A percentile compares a stretch with the other conserved stretches of the same genome.
phyloP scores from a whole-genome alignment of 2,329 filamentous ascomycete genomes.

The Boeremia exigua region DNA sequence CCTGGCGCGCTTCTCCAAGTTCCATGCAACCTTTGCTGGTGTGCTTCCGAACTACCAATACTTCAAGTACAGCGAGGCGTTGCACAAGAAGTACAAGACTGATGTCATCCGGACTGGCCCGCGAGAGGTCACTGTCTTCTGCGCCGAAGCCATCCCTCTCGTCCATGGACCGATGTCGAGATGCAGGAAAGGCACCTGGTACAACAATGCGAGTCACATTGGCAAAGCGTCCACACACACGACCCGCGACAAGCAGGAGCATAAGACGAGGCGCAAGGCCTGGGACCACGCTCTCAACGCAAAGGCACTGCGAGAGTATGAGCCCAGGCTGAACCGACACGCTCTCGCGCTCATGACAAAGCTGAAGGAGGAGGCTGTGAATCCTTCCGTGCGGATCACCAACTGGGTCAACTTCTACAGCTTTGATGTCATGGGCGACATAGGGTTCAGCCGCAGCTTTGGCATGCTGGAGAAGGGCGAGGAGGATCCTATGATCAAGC shows the following conservation, averaged over 20 bases:
- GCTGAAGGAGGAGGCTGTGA: conserved; percentile 28
- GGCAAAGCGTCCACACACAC: conserved; percentile 33
- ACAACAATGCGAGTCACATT: conserved; percentile 24
- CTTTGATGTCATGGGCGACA: conserved; percentile 59
- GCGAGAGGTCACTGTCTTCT: conserved; percentile 40
- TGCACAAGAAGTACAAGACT: conserved; percentile 37
- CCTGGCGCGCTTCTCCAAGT: conserved; percentile 45
- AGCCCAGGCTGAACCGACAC: conserved; percentile 43
- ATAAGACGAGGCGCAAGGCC: conserved; percentile 36
- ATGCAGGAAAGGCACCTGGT: conserved; percentile 41
- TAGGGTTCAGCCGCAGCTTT: conserved; percentile 52
- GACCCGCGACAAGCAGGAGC: conserved; percentile 38
- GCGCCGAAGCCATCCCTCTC: conserved; percentile 34
- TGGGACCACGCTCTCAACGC: conserved; percentile 46
- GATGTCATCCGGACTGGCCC: conserved; percentile 46
- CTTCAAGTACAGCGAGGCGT: conserved; percentile 30
- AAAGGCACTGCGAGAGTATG: conserved; percentile 45
- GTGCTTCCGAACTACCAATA: conserved; percentile 31
- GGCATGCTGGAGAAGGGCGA: conserved; percentile 43
- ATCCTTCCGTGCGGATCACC: conserved; percentile 34
- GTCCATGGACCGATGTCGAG: conserved; percentile 39
- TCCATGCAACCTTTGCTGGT: conserved; percentile 43
- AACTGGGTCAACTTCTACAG: conserved; percentile 50
- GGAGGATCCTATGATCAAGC: conserved; percentile 35
- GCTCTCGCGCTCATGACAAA: conserved; percentile 31